phyloP scores from a whole-genome alignment of 2,329 filamentous ascomycete genomes.

The Talaromyces sp. region DNA sequence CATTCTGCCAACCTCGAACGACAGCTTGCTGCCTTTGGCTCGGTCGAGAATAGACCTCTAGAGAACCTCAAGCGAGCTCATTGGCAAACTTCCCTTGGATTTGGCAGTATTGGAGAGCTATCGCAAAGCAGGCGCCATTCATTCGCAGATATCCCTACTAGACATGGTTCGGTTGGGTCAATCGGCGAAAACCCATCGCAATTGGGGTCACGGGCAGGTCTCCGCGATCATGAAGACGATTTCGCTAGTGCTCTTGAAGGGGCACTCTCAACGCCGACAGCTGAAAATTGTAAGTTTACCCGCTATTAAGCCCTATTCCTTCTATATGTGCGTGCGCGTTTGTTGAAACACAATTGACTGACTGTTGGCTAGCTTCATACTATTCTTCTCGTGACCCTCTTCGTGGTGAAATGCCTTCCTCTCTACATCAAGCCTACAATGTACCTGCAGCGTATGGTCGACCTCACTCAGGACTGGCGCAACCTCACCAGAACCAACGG shows the following conservation, averaged over 20 bases:
- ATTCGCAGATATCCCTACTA: conserved; percentile 51
- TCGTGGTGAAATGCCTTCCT: conserved; percentile 35
- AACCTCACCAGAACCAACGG: conserved; percentile 43
- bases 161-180: conserved; percentile 46
- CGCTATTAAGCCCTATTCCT: not conserved
- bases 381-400: conserved; percentile 42
- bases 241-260: conserved; percentile 39
- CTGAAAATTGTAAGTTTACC: conserved; percentile 43
- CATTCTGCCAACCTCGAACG: conserved; percentile 44
- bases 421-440: conserved; percentile 42
- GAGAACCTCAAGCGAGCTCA: conserved; percentile 50
- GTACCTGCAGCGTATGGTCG: conserved; percentile 41
- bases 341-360: not conserved
- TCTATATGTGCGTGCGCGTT: too few species aligned
- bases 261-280: conserved; percentile 37
- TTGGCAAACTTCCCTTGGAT: conserved; percentile 53
- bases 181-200: conserved; percentile 34
- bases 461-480: conserved; percentile 37
- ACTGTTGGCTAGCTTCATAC: conserved; percentile 39
- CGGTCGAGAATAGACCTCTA: conserved; percentile 45
- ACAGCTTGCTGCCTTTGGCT: conserved; percentile 38
- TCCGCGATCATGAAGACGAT: conserved; percentile 39
- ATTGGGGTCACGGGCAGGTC: conserved; percentile 25
- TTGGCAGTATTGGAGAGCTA: conserved; percentile 46
- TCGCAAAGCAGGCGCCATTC: conserved; percentile 53